These are phyloP conservation scores for Batkoa obscura DNA, from an alignment of 371 early-diverging fungal genomes.

Conservation along the genomic window DNA sequence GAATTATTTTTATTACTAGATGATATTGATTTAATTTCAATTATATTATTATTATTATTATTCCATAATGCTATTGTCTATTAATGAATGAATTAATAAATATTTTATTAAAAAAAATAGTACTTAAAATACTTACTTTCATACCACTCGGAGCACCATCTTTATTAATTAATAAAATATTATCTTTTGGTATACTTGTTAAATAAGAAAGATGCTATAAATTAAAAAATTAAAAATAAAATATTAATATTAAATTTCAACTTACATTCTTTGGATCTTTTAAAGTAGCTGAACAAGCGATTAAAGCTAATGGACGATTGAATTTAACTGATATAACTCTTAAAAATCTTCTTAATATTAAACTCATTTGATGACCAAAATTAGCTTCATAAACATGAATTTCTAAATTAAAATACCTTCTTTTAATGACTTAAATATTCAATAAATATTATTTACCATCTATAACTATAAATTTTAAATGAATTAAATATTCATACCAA, in stretches of 20 bases:
- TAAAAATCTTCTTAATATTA: constrained; percentile 40
- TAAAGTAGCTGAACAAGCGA: constrained; percentile 38
- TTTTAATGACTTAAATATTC: too few species aligned
- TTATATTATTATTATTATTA: too few species aligned
- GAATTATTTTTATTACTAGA: too few species aligned
- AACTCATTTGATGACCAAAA: constrained; percentile 45
- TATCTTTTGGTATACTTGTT: background rate
- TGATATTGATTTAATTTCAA: too few species aligned
- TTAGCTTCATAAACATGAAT: constrained; percentile 43
- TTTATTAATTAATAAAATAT: background rate
- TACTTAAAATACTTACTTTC: too few species aligned
- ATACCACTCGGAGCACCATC: background rate
- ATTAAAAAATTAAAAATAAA: background rate
- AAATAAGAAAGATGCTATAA: background rate
- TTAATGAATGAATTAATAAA: too few species aligned
- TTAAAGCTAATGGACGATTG: constrained; percentile 25
- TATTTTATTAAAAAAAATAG: too few species aligned
- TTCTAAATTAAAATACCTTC: too few species aligned
- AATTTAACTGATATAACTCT: constrained; percentile 35
- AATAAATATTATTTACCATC: constrained; percentile 27
- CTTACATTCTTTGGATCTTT: constrained; percentile 24
- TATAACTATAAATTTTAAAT: constrained; percentile 38
- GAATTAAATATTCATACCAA: constrained; percentile 34
- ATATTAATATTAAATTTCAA: too few species aligned
- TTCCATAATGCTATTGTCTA: too few species aligned